Evolutionary conservation across 208 protist genomes (phyloP).

Genomic region (Trypanosoma rangeli): DNA sequence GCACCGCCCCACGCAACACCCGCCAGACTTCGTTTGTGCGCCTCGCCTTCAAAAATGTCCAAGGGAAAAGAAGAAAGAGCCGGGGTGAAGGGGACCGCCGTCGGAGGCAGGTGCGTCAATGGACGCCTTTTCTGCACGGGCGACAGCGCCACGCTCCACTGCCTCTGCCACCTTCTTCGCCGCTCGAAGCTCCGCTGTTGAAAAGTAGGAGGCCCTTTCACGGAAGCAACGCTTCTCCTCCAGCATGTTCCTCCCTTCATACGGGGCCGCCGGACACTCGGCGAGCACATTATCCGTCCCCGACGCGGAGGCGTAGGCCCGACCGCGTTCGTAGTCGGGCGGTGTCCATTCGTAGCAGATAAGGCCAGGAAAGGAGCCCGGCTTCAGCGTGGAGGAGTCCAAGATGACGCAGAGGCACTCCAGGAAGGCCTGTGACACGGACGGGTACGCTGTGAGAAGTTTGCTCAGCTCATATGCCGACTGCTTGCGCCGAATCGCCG

Average conservation of each 20-base stretch:
- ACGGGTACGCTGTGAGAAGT: constrained; percentile 74
- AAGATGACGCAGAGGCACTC: constrained; percentile 80
- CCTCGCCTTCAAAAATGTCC: too few relatives aligned
- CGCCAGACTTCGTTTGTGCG: too few relatives aligned
- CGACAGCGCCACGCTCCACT: neutral
- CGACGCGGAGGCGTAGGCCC: constrained; percentile 34
- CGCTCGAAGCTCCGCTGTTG: neutral
- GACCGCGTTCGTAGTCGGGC: constrained; percentile 45
- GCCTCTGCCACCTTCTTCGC: constrained; percentile 7
- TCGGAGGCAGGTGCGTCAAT: too few relatives aligned
- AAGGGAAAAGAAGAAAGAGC: neutral
- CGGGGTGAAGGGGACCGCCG: neutral
- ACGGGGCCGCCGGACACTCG: neutral
- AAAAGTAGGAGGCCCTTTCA: neutral
- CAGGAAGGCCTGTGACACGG: constrained; percentile 80
- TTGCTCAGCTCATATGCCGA: constrained; percentile 62
- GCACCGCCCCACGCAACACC: neutral
- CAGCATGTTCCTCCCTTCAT: neutral
- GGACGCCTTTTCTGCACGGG: neutral
- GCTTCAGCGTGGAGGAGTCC: constrained; percentile 52
- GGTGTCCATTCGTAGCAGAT: constrained; percentile 64
- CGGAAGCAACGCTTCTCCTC: neutral
- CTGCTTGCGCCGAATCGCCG: constrained; percentile 62
- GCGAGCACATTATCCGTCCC: neutral
- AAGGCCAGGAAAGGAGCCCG: constrained; percentile 42